Evolutionary conservation across 192 early-diverging fungal species (phyloP).

Genomic region (Cetraspora pellucida): DNA sequence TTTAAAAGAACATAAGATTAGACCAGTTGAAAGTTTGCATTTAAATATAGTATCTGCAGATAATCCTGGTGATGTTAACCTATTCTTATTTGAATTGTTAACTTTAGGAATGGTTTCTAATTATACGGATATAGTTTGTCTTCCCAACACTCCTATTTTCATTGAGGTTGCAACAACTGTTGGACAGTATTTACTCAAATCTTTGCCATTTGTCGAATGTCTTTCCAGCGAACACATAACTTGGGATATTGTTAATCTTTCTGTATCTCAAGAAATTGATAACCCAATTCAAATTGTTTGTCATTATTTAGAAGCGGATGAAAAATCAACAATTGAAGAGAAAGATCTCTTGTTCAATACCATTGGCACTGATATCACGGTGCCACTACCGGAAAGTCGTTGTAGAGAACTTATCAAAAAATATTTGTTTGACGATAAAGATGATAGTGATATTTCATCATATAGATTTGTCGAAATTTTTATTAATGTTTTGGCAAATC

Average conservation of each 20-base stretch:
- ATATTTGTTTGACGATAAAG: conserved; percentile 25
- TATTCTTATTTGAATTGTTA: conserved; percentile 31
- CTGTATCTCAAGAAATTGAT: not conserved
- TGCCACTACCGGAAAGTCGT: not conserved
- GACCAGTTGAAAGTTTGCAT: conserved; percentile 25
- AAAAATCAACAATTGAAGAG: not conserved
- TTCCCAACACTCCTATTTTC: conserved; percentile 7
- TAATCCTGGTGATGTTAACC: conserved; percentile 23
- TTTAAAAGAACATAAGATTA: conserved; percentile 5
- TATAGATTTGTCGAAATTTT: conserved; percentile 34
- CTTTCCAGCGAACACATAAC: not conserved
- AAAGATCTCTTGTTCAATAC: not conserved
- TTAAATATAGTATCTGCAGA: conserved; percentile 21
- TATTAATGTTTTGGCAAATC: conserved; percentile 33
- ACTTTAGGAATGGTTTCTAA: conserved; percentile 24
- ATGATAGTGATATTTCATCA: conserved; percentile 1
- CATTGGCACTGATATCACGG: not conserved
- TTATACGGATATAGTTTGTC: conserved; percentile 1
- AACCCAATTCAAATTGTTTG: conserved; percentile 19
- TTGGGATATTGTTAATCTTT: conserved; percentile 23
- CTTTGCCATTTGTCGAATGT: not conserved
- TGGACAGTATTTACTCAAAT: conserved; percentile 26
- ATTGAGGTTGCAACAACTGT: conserved; percentile 32
- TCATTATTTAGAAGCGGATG: conserved; percentile 17
- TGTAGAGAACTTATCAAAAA: conserved; percentile 23